Evolutionary conservation across 768 basidiomycete species (phyloP).

Genomic region (Tephrocybe rancida): DNA sequence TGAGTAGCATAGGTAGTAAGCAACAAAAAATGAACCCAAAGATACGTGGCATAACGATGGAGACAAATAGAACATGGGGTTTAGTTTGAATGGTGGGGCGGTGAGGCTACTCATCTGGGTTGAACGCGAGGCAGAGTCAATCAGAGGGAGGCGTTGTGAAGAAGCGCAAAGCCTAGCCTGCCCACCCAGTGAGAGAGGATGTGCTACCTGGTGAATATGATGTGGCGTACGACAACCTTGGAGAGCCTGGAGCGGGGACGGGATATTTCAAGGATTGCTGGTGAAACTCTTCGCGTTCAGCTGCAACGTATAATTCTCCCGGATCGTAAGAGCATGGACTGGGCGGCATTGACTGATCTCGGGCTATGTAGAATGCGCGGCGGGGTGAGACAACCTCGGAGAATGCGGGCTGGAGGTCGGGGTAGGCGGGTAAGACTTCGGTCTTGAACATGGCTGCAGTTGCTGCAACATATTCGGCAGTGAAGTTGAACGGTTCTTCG

Average conservation of each 20-base stretch:
- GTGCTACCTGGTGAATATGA: slow-evolving; percentile 28
- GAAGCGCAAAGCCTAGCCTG: slow-evolving; percentile 35
- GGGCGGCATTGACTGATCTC: slow-evolving; percentile 17
- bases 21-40: too few relatives aligned
- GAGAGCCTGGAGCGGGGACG: slow-evolving; percentile 2
- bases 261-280: slow-evolving; percentile 13
- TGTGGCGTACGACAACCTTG: slow-evolving; percentile 20
- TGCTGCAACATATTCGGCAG: slow-evolving; percentile 35
- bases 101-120: too few relatives aligned
- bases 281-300: slow-evolving; percentile 12
- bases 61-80: background rate
- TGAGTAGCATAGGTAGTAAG: too few relatives aligned
- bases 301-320: slow-evolving; percentile 14
- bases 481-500: slow-evolving; percentile 38
- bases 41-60: too few relatives aligned
- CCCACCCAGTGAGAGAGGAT: slow-evolving; percentile 52
- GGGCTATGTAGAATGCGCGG: slow-evolving; percentile 16
- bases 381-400: slow-evolving; percentile 16
- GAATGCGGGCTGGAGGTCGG: slow-evolving; percentile 24
- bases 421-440: slow-evolving; percentile 37
- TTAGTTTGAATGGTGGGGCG: background rate
- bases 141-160: background rate
- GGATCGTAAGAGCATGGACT: slow-evolving; percentile 21
- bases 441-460: slow-evolving; percentile 33
- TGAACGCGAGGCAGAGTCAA: background rate